Evolutionary conservation across 2,329 filamentous ascomycete species (phyloP).

Genomic region (Penicillium sp.): DNA sequence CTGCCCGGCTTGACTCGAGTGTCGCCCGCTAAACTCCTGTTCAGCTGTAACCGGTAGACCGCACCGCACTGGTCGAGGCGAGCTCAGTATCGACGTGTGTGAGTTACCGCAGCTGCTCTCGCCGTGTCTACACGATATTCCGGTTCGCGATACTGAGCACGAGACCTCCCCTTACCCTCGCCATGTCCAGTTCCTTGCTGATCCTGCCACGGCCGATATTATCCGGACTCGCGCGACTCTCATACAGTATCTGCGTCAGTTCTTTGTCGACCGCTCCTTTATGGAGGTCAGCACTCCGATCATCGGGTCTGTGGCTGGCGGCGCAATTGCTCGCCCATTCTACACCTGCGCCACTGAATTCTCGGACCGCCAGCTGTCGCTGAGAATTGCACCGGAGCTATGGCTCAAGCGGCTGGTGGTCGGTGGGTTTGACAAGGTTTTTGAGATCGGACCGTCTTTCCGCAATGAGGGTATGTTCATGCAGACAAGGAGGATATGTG

Average conservation of each 20-base stretch:
- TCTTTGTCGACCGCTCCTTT: slow-evolving; percentile 68
- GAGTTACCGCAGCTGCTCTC: slow-evolving; percentile 68
- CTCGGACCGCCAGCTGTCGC: slow-evolving; percentile 63
- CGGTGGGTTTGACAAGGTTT: slow-evolving; percentile 81
- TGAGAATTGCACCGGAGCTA: slow-evolving; percentile 89
- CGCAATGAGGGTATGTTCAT: slow-evolving; percentile 71
- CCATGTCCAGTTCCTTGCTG: slow-evolving; percentile 82
- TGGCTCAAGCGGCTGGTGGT: slow-evolving; percentile 91
- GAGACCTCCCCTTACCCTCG: slow-evolving; percentile 72
- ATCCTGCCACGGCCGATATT: slow-evolving; percentile 63
- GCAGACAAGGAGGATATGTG: neutral
- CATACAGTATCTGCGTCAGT: slow-evolving; percentile 68
- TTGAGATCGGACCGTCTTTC: slow-evolving; percentile 89
- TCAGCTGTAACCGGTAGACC: slow-evolving; percentile 67
- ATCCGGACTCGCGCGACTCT: slow-evolving; percentile 71
- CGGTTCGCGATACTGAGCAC: slow-evolving; percentile 63
- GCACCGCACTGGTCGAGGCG: slow-evolving; percentile 65
- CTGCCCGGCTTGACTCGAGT: slow-evolving; percentile 9
- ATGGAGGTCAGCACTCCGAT: slow-evolving; percentile 90
- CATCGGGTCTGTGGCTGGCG: slow-evolving; percentile 75
- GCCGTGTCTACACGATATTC: slow-evolving; percentile 75
- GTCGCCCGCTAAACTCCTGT: slow-evolving; percentile 5
- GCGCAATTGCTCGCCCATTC: slow-evolving; percentile 83
- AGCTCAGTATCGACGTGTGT: slow-evolving; percentile 68
- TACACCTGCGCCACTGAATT: slow-evolving; percentile 75